These are phyloP conservation scores for Neobulgaria alba DNA, from an alignment of 2,329 filamentous ascomycete species.

Conservation along the genomic window DNA sequence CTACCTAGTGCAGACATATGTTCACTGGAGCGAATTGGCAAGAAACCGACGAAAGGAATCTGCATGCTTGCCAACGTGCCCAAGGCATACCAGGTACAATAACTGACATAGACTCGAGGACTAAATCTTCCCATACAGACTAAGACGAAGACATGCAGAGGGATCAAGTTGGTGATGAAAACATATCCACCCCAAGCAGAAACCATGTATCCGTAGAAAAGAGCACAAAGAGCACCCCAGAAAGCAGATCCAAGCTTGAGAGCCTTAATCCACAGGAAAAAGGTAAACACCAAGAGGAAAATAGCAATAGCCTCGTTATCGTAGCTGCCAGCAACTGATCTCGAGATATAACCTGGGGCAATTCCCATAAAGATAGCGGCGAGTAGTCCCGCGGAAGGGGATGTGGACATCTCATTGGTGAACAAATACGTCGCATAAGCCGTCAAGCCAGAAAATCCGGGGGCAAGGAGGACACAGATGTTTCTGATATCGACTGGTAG, in stretches of 20 bases:
- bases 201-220: conserved; percentile 99
- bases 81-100: conserved; percentile 95
- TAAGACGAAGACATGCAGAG: conserved; percentile 86
- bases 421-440: conserved; percentile 89
- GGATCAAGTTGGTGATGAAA: conserved; percentile 96
- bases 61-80: conserved; percentile 98
- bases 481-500: conserved; percentile 97
- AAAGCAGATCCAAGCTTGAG: conserved; percentile 93
- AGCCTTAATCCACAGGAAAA: conserved; percentile 98
- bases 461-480: conserved; percentile 93
- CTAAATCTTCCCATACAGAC: conserved; percentile 97
- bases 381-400: conserved; percentile 86
- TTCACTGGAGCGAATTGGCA: conserved; percentile 93
- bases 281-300: conserved; percentile 96
- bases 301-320: conserved; percentile 99
- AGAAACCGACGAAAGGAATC: conserved; percentile 95
- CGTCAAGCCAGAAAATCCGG: conserved; percentile 88
- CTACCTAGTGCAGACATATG: conserved; percentile 94
- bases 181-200: conserved; percentile 99
- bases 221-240: conserved; percentile 87
- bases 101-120: conserved; percentile 87
- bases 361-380: conserved; percentile 97
- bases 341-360: conserved; percentile 91
- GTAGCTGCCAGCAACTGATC: conserved; percentile 96
- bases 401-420: conserved; percentile 95